Base-by-base conservation (phyloP, 129 eudicot species). In the Saposhnikovia divaricata region DNA sequence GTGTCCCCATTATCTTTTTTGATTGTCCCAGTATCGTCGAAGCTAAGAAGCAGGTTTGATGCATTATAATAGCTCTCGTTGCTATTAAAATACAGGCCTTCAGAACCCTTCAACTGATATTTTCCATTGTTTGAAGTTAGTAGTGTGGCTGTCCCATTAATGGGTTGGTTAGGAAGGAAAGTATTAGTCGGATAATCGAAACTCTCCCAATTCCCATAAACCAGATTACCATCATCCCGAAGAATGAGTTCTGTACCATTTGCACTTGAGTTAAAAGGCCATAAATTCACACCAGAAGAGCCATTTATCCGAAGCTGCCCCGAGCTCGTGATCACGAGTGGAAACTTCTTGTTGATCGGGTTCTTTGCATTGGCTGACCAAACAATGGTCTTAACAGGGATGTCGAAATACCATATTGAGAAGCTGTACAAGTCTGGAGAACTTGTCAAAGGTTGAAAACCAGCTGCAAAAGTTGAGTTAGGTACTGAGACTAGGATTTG, bases 381-480 rank as follows among this genome's bases (percentile, higher is more conserved):
- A 46, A 91, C 81, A 50, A 78, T 63, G 25, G 87, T 83, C 2
- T 4, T 47, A 31, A 47, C 38, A 6, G 90, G 43, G 82, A 81
- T 74, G 80, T 85, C 89, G 16, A 9, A 18, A 85, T 88, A 93
- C 87, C 90, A 93, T 10, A 93, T 68, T 37, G 97, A 88, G 87
- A 93, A 93, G 77, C 74, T 84, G 88, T 78, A 91, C 66, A 59
- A 75, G 76, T 72, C 75, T 73, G 84, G 81, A 48, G 90, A 77
- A 50, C 70, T 72, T 23, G 80, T 78, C 47, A 78, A 31, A 5
- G 73, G 86, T 42, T 63, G 86, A 80, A 93, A 93, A 27, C 97
- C 97, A 66, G 98, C 95, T 75, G 97, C 89, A 76, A 93, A 91
- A 83, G 81, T 80, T 34, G 96, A 88, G 82, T 88, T 88, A 68